Conservation (phyloP, 2,329 filamentous ascomycete genomes). For the Microcera coccophila region DNA sequence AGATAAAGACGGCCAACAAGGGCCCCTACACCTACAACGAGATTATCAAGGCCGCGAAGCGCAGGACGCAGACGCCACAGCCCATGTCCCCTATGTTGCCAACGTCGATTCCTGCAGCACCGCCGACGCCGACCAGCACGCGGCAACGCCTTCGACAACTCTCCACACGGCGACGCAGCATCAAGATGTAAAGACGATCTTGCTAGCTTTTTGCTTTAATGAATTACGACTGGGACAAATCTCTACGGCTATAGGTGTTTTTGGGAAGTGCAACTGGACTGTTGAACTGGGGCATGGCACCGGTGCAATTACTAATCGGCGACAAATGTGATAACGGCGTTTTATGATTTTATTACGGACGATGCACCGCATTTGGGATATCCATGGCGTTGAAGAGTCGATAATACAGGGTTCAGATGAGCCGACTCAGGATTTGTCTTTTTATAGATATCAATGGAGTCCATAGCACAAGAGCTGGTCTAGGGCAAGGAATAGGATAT, state of each 20-base stretch:
- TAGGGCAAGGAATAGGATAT: no score
- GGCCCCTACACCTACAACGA: constrained; percentile 46
- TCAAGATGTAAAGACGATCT: constrained; percentile 30
- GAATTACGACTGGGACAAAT: constrained; percentile 23
- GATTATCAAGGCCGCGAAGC: constrained; percentile 42
- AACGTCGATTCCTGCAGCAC: constrained; percentile 24
- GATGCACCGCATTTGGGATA: background rate
- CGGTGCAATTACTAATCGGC: background rate
- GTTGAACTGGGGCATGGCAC: background rate
- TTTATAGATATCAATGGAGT: no score
- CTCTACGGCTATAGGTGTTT: constrained; percentile 14
- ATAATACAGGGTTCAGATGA: no score
- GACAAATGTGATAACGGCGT: background rate
- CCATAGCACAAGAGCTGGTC: no score
- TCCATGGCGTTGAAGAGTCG: no score
- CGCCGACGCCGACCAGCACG: constrained; percentile 25
- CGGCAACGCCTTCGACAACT: constrained; percentile 22
- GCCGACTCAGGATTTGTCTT: no score
- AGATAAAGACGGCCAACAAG: constrained; percentile 20
- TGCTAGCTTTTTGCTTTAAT: constrained; percentile 11
- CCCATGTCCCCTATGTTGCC: constrained; percentile 28
- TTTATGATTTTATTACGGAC: background rate
- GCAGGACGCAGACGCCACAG: constrained; percentile 28
- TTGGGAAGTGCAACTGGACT: background rate
- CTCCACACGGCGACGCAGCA: constrained; percentile 37